A percentile compares a stretch with the other conserved stretches of the same genome.
phyloP scores from a whole-genome alignment of 2,329 filamentous ascomycete genomes.

The Phialophora macrospora region DNA sequence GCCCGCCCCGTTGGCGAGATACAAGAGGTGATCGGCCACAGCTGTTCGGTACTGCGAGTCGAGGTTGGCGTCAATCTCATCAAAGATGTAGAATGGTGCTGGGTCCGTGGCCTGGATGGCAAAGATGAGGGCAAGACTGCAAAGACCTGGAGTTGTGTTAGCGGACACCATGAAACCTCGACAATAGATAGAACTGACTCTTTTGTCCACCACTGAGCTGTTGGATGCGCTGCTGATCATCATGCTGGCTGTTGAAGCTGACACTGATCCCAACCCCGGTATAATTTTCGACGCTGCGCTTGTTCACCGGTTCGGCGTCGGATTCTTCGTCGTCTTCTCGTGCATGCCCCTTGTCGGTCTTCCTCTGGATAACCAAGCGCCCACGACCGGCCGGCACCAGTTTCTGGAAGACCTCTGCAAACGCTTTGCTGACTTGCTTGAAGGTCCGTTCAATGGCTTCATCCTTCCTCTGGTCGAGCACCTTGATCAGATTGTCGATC shows the following conservation, averaged over 20 bases:
- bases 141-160: slow-evolving; percentile 67
- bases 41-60: slow-evolving; percentile 98
- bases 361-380: slow-evolving; percentile 87
- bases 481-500: slow-evolving; percentile 89
- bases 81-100: slow-evolving; percentile 97
- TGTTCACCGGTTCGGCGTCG: slow-evolving; percentile 62
- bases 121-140: slow-evolving; percentile 95
- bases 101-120: slow-evolving; percentile 98
- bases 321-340: slow-evolving; percentile 69
- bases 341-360: slow-evolving; percentile 71
- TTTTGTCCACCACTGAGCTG: slow-evolving; percentile 97
- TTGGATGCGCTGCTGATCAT: slow-evolving; percentile 97
- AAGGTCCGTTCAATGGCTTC: slow-evolving; percentile 98
- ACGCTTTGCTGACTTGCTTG: slow-evolving; percentile 94
- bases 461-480: slow-evolving; percentile 93
- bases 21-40: slow-evolving; percentile 84
- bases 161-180: slow-evolving; percentile 13
- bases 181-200: slow-evolving; percentile 63
- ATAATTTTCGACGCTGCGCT: slow-evolving; percentile 82
- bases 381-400: slow-evolving; percentile 93
- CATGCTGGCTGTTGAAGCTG: slow-evolving; percentile 97
- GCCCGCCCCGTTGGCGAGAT: slow-evolving; percentile 70
- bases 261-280: slow-evolving; percentile 95
- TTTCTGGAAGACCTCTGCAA: slow-evolving; percentile 89
- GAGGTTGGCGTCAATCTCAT: slow-evolving; percentile 97